phyloP scores from a whole-genome alignment of 345 rosid genomes.

The Populus davidiana region DNA sequence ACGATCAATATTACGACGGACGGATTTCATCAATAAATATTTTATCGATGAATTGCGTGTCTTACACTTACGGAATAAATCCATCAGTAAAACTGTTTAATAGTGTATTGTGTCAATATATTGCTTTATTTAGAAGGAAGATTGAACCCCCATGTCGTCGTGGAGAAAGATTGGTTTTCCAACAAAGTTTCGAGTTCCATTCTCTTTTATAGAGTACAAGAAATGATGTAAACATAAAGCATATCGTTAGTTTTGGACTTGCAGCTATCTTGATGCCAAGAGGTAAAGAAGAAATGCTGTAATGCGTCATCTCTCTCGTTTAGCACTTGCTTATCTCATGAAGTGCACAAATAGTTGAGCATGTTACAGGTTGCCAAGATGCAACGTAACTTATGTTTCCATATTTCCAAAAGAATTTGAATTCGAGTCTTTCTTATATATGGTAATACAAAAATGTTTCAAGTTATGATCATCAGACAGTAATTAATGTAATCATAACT shows the following conservation, averaged over 20 bases:
- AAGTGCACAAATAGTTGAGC: background rate
- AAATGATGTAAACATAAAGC: constrained; percentile 12
- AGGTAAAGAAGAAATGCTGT: background rate
- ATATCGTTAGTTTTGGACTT: constrained; percentile 1
- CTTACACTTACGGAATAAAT: too few relatives aligned
- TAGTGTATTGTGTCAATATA: background rate
- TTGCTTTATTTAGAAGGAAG: background rate
- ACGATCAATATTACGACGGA: too few relatives aligned
- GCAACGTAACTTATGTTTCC: background rate
- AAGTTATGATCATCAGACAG: background rate
- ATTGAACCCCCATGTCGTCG: background rate
- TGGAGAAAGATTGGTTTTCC: background rate
- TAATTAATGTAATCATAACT: background rate
- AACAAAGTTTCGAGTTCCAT: constrained; percentile 24
- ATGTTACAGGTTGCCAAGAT: background rate
- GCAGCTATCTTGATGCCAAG: constrained; percentile 2
- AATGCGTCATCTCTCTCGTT: background rate
- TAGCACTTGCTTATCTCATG: background rate
- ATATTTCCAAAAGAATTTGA: background rate
- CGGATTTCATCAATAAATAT: too few relatives aligned
- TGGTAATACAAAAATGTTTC: background rate
- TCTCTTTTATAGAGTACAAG: background rate
- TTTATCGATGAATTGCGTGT: too few relatives aligned
- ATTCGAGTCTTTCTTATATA: too few relatives aligned
- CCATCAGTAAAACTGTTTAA: too few relatives aligned